A percentile compares a stretch with the other conserved stretches of the same genome.
Evolutionary conservation across 495 filamentous ascomycete genomes (phyloP).

Genomic region (Astrocystis sublimbata): DNA sequence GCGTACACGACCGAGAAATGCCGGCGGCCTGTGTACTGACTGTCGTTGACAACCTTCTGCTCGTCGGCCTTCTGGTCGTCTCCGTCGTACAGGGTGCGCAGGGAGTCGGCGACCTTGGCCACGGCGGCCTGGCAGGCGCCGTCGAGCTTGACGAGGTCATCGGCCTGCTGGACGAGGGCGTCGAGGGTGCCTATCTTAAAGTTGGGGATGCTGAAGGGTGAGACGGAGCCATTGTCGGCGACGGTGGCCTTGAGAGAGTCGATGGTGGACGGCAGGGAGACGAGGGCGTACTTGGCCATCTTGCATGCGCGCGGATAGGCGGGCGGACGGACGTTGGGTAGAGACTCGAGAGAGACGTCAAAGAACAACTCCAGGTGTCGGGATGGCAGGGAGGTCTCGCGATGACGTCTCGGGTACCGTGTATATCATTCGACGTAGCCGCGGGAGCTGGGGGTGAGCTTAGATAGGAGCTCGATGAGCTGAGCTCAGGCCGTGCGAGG

Average conservation of each 20-base stretch:
- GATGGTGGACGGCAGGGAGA: conserved; percentile 59
- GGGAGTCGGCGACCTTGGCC: conserved; percentile 81
- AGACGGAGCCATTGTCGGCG: conserved; percentile 72
- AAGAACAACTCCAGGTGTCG: conserved; percentile 17
- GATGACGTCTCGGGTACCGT: conserved; percentile 17
- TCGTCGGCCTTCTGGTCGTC: conserved; percentile 79
- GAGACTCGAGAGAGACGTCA: conserved; percentile 17
- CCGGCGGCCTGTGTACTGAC: conserved; percentile 66
- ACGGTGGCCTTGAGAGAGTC: conserved; percentile 70
- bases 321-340: conserved; percentile 12
- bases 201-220: conserved; percentile 79
- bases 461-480: conserved; percentile 10
- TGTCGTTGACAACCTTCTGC: conserved; percentile 95
- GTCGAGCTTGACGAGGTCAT: conserved; percentile 89
- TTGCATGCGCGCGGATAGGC: no score
- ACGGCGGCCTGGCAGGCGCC: conserved; percentile 77
- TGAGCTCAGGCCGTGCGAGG: no score
- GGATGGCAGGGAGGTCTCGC: conserved; percentile 10
- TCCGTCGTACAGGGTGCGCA: conserved; percentile 75
- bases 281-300: conserved; percentile 45
- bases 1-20: background rate
- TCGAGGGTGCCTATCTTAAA: conserved; percentile 98
- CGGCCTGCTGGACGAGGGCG: conserved; percentile 93
- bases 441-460: background rate
- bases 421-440: no score